Percentiles rank a stretch among this genome's conserved stretches.
phyloP scores from a whole-genome alignment of 164 flowering plant genomes.

The Pachysandra terminalis region DNA sequence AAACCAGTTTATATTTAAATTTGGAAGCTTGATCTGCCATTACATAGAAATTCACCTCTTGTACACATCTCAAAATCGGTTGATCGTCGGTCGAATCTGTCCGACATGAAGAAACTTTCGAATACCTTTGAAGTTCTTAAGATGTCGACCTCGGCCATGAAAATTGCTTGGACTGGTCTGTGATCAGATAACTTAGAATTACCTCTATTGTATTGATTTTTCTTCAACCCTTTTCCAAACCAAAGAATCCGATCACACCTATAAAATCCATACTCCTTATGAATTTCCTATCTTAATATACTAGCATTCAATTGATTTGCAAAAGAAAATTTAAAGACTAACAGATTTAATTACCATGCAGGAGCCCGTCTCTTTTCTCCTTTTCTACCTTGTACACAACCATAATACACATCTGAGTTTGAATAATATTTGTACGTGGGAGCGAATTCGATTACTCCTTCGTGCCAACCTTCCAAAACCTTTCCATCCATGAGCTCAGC shows the following conservation, averaged over 20 bases:
- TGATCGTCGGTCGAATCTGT: slow-evolving; percentile 29
- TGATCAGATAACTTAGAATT: slow-evolving; percentile 33
- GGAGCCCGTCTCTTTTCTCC: slow-evolving; percentile 52
- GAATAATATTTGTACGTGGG: slow-evolving; percentile 64
- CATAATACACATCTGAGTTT: slow-evolving; percentile 48
- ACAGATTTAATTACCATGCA: slow-evolving; percentile 57
- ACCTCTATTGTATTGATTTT: slow-evolving; percentile 22
- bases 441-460: slow-evolving; percentile 48
- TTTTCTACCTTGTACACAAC: slow-evolving; percentile 28
- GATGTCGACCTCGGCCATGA: slow-evolving; percentile 27
- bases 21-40: slow-evolving; percentile 30
- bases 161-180: slow-evolving; percentile 34
- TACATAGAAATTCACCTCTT: slow-evolving; percentile 15
- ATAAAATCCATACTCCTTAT: not conserved
- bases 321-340: not conserved
- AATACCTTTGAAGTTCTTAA: slow-evolving; percentile 12
- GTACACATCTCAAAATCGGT: slow-evolving; percentile 20
- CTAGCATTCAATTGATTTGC: not conserved
- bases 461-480: slow-evolving; percentile 58
- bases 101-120: slow-evolving; percentile 34
- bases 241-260: slow-evolving; percentile 42
- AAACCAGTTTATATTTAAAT: slow-evolving; percentile 1
- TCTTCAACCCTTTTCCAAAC: slow-evolving; percentile 33
- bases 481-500: slow-evolving; percentile 54
- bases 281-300: not conserved